A percentile compares a stretch with the other conserved stretches of the same genome.
phyloP scores from a whole-genome alignment of 179 eudicot species.

The Drosera spatulata region DNA sequence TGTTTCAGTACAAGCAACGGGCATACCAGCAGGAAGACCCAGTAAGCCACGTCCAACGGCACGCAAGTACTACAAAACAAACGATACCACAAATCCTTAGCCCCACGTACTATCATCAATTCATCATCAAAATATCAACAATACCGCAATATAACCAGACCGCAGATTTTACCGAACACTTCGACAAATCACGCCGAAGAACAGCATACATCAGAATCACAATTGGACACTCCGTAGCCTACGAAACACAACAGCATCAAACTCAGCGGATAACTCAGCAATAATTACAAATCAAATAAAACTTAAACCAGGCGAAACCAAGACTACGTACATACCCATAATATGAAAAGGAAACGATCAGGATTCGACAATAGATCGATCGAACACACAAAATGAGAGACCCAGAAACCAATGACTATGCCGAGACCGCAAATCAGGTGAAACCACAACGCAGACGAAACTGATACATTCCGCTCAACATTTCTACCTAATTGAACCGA shows the following conservation, averaged over 20 bases:
- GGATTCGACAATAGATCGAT: slow-evolving; percentile 38
- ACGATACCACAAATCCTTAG: background rate
- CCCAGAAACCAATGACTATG: slow-evolving; percentile 32
- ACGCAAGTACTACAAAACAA: slow-evolving; percentile 30
- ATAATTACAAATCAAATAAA: background rate
- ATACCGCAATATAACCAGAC: background rate
- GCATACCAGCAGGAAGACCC: slow-evolving; percentile 47
- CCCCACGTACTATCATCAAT: background rate
- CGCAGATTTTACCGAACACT: slow-evolving; percentile 45
- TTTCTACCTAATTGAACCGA: too few relatives aligned
- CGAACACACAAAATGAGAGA: slow-evolving; percentile 24
- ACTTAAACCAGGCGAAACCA: background rate
- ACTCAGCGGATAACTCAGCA: background rate
- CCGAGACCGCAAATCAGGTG: slow-evolving; percentile 45
- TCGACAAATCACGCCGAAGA: slow-evolving; percentile 30
- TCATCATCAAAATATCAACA: too few relatives aligned
- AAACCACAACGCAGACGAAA: slow-evolving; percentile 17
- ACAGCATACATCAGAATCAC: slow-evolving; percentile 38
- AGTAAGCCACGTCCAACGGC: slow-evolving; percentile 48
- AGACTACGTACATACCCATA: slow-evolving; percentile 32
- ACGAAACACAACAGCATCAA: slow-evolving; percentile 5
- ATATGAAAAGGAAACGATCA: slow-evolving; percentile 28
- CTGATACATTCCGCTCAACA: background rate
- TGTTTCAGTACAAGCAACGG: background rate
- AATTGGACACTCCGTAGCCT: slow-evolving; percentile 50